Base-by-base conservation (phyloP, 2,329 filamentous ascomycete genomes). In the Raffaelea arxii region DNA sequence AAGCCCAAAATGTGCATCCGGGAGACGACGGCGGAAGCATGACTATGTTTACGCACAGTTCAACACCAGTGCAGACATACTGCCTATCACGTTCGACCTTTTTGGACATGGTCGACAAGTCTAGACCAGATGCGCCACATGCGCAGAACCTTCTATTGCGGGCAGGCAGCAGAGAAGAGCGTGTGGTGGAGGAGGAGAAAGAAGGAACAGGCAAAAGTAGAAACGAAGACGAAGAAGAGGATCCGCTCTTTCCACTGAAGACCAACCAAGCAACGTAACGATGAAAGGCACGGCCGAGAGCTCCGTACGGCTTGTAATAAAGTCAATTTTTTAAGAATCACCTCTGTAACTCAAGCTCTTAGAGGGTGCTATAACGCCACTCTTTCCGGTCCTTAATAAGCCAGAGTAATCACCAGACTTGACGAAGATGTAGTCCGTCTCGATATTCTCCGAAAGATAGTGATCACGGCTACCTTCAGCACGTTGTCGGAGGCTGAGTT, bases 21-120 rank as follows among this genome's bases (percentile, higher is more conserved):
- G 70, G 70, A 2, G 69, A 74, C 43, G 65, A 70, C 40, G n/a
- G n/a, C n/a, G 67, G 65, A 7, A 59, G 62, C 1, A 57, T 56
- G 4, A 58, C 62, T 16, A 62, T 70, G 4, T 73, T 75, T 43
- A 72, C 74, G 6, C 64, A 78, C 10, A 67, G 70, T 32, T 70
- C 73, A 45, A 79, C 74, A 11, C 71, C 72, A 38, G 60, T 79
- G 39, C 68, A 74, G 22, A 66, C 69, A 3, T 84, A 84, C 56
- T 69, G 75, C 43, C 58, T 67, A 12, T 64, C 68, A 2, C 71
- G 70, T 50, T 67, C 66, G 21, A 68, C 78, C 0, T 83, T 78
- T 54, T 46, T 84, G 5, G 80, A 84, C 52, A 58, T 84, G 0
- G 71, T 82, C 6, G 68, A 80, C 50, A 70, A 76, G 50, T 61